A percentile compares a stretch with the other conserved stretches of the same genome.
phyloP scores from a whole-genome alignment of 345 rosid genomes.

The Hypericum perforatum region DNA sequence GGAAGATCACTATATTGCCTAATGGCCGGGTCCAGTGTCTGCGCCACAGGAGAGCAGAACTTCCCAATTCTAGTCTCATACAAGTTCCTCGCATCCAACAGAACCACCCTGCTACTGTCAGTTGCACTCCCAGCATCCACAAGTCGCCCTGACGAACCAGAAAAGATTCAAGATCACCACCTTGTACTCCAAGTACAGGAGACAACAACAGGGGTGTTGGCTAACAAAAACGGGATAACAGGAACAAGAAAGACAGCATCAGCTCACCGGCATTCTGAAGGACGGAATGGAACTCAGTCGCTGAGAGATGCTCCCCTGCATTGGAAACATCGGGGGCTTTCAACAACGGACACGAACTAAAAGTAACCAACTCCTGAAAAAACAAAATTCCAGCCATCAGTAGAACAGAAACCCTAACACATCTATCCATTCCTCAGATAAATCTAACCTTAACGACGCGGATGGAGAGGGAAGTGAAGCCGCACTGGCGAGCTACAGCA shows the following conservation, averaged over 20 bases:
- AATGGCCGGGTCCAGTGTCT: conserved; percentile 75
- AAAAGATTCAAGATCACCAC: neutral
- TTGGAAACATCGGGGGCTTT: conserved; percentile 59
- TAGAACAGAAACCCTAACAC: too few species aligned
- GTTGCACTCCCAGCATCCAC: conserved; percentile 16
- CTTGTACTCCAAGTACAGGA: neutral
- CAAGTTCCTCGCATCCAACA: conserved; percentile 84
- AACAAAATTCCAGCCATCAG: neutral
- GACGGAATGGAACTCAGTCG: conserved; percentile 69
- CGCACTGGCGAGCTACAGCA: conserved; percentile 70
- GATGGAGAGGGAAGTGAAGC: conserved; percentile 80
- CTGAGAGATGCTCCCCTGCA: conserved; percentile 87
- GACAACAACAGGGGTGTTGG: neutral
- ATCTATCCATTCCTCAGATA: neutral
- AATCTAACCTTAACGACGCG: conserved; percentile 60
- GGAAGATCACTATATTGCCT: conserved; percentile 93
- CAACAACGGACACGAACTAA: conserved; percentile 51
- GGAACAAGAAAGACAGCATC: neutral
- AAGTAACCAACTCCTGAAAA: conserved; percentile 77
- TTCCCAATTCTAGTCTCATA: conserved; percentile 92
- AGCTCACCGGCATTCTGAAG: conserved; percentile 51
- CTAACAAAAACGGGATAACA: neutral
- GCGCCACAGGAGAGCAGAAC: conserved; percentile 48
- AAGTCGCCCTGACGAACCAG: conserved; percentile 27
- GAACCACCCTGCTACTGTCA: conserved; percentile 41